These are phyloP conservation scores for Aspergillus texensis DNA, from an alignment of 2,329 filamentous ascomycete species.

Conservation along the genomic window DNA sequence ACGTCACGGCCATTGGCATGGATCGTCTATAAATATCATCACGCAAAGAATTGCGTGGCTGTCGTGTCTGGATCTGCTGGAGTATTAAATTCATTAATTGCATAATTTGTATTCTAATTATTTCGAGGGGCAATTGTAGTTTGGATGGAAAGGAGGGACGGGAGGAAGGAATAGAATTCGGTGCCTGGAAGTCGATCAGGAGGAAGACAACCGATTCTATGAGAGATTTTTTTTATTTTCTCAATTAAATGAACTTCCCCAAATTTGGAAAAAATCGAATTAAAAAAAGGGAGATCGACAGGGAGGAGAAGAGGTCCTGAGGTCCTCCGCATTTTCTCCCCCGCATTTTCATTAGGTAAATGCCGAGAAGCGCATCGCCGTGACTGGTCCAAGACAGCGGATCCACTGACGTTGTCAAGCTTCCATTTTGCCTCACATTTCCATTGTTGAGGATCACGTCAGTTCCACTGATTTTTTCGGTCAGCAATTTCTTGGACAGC, in stretches of 20 bases:
- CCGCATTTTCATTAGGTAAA: slow-evolving; percentile 1
- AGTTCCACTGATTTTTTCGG: background rate
- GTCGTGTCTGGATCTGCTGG: background rate
- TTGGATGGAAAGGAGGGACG: background rate
- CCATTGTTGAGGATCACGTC: background rate
- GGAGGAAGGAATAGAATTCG: background rate
- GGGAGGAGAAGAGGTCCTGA: background rate
- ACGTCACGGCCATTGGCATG: background rate
- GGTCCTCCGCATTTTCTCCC: background rate
- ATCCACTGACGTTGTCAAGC: slow-evolving; percentile 2
- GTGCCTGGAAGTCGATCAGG: background rate
- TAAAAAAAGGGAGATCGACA: background rate
- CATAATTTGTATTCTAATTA: no score
- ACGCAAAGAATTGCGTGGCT: background rate
- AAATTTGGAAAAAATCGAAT: background rate
- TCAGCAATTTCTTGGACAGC: background rate
- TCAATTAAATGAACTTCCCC: background rate
- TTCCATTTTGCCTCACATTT: background rate
- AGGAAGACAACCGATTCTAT: background rate
- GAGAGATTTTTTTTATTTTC: background rate
- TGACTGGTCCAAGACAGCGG: background rate
- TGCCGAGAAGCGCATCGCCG: background rate
- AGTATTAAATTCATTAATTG: background rate
- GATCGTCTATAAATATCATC: background rate
- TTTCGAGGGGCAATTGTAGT: no score